A percentile compares a stretch with the other conserved stretches of the same genome.
These are phyloP conservation scores for Pestalotiopsis sp. DNA, from an alignment of 2,329 filamentous ascomycete genomes.

Conservation along the genomic window DNA sequence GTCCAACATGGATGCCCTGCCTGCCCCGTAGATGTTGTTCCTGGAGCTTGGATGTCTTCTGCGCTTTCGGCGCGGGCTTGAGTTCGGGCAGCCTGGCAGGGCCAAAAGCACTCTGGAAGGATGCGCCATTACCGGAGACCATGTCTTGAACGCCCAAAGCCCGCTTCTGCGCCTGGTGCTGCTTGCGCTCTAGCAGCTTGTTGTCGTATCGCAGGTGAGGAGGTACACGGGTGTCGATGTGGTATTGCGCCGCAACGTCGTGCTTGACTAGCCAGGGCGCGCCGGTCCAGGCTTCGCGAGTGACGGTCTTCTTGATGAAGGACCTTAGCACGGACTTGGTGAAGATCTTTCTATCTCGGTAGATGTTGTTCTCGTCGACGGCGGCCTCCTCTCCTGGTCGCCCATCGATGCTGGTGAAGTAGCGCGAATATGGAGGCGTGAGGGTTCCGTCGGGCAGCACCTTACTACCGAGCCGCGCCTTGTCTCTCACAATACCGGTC, in stretches of 20 bases:
- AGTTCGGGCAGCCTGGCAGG: constrained; percentile 69
- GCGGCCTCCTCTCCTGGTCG: constrained; percentile 72
- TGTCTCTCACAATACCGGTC: constrained; percentile 80
- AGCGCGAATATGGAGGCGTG: constrained; percentile 74
- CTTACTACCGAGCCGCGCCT: constrained; percentile 73
- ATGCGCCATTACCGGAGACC: constrained; percentile 33
- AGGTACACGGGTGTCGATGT: constrained; percentile 86
- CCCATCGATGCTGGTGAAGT: constrained; percentile 77
- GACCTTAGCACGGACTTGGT: constrained; percentile 92
- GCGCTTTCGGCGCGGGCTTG: constrained; percentile 72
- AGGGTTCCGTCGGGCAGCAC: constrained; percentile 69
- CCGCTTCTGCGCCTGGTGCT: constrained; percentile 68
- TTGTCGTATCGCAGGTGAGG: constrained; percentile 80
- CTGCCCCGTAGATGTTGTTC: constrained; percentile 40
- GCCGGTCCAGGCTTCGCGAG: constrained; percentile 89
- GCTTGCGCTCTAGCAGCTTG: constrained; percentile 77
- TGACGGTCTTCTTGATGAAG: constrained; percentile 95
- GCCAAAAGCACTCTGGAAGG: constrained; percentile 39
- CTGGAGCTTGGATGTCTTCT: constrained; percentile 62
- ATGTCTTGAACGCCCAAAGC: constrained; percentile 46
- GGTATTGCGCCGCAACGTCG: constrained; percentile 79
- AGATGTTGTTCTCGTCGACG: constrained; percentile 81
- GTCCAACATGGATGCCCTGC: constrained; percentile 37
- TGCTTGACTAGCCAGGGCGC: constrained; percentile 95
- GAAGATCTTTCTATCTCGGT: constrained; percentile 86